Evolutionary conservation across 2,329 filamentous ascomycete genomes (phyloP), one percentile per base, ranked within the genome.

Genomic region (Truncatella angustata): DNA sequence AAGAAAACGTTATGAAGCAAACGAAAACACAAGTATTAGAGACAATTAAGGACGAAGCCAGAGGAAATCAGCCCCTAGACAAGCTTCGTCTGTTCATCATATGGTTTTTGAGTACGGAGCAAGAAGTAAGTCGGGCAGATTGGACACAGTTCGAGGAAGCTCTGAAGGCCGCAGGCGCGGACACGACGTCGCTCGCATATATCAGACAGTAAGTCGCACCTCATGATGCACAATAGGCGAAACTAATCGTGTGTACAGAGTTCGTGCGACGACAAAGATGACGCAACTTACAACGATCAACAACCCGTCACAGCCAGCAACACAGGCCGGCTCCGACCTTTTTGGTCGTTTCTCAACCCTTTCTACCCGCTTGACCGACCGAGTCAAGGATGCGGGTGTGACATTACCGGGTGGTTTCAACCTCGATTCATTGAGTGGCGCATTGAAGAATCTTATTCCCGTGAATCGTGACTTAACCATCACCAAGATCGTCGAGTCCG

Each of bases 401-500:
- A 84, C 93, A 1, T 82, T 85, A 45, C 80, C 80, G 5, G 79
- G 78, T 9, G 81, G 81, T 1, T 85, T 85, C 50, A 97, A 97
- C 68, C 90, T 99, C 64, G 94, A 97, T 69, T 93, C 88, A 26
- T 82, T 99, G 39, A 92, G 97, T 56, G 93, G 91, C 5, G 93
- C 93, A 39, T 93, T 99, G 65, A 99, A 97, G 74, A 97, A 96
- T 72, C 96, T 99, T 72, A 76, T 99, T n/a, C 94, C 95, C 0
- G 90, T 85, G 12, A 95, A 99, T 73, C 91, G 92, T 62, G 95
- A 99, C 66, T 81, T 97, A 9, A 97, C 94, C 0, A 83, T 99
- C 49, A 99, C 95, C 52, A 97, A 97, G 73, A 97, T 99, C 66
- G 93, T 94, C 36, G 94, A 99, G 70, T 96, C 91, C 1, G 87